phyloP scores from a whole-genome alignment of 345 rosid genomes.

The Lumnitzera littorea region DNA sequence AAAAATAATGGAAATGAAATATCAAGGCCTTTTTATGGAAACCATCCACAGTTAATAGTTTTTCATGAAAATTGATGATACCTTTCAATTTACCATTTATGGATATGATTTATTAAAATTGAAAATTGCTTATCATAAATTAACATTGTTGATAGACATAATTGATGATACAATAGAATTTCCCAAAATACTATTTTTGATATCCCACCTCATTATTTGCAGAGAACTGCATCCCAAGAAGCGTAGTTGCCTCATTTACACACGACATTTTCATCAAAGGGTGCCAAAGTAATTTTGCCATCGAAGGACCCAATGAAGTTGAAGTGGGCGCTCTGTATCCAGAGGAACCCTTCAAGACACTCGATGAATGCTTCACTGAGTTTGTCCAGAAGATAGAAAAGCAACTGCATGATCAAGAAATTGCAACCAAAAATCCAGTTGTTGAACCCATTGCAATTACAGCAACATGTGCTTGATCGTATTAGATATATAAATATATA shows the following conservation, averaged over 20 bases:
- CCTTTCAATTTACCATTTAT: too few species aligned
- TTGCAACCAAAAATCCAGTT: conserved; percentile 9
- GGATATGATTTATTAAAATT: too few species aligned
- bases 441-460: conserved; percentile 21
- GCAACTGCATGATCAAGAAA: conserved; percentile 7
- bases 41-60: too few species aligned
- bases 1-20: too few species aligned
- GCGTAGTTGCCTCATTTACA: conserved; percentile 64
- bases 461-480: conserved; percentile 18
- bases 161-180: too few species aligned
- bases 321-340: conserved; percentile 46
- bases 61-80: too few species aligned
- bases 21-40: too few species aligned
- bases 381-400: conserved; percentile 21
- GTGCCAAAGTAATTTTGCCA: conserved; percentile 41
- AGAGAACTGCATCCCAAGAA: conserved; percentile 52
- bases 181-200: neutral
- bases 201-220: conserved; percentile 2
- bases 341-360: conserved; percentile 29
- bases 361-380: conserved; percentile 52
- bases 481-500: too few species aligned
- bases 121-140: too few species aligned
- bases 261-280: conserved; percentile 73
- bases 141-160: too few species aligned
- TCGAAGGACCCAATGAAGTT: conserved; percentile 29